Percentiles rank a stretch among this genome's conserved stretches.
phyloP scores from a whole-genome alignment of 1,284 basidiomycete species.

The Vanrija sp. region DNA sequence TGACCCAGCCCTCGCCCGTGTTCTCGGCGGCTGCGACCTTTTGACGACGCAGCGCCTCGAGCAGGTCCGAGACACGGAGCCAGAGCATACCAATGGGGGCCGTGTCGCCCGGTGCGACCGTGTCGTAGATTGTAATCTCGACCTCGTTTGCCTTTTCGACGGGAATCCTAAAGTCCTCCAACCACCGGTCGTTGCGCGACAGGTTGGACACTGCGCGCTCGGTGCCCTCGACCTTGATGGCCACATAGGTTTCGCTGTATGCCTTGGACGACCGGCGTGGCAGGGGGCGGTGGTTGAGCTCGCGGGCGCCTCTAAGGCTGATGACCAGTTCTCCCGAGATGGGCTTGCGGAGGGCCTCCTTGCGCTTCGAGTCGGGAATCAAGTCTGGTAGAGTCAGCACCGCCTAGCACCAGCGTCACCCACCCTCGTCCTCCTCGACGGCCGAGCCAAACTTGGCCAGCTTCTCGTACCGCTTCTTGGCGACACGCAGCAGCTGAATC shows the following conservation, averaged over 20 bases:
- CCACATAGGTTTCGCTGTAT: slow-evolving; percentile 78
- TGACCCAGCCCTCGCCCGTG: slow-evolving; percentile 78
- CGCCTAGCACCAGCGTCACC: slow-evolving; percentile 23
- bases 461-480: slow-evolving; percentile 94
- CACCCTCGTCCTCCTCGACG: slow-evolving; percentile 70
- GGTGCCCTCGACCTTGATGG: slow-evolving; percentile 94
- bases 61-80: slow-evolving; percentile 91
- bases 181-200: slow-evolving; percentile 92
- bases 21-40: slow-evolving; percentile 81
- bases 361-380: slow-evolving; percentile 74
- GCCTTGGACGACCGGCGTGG: slow-evolving; percentile 70
- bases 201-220: slow-evolving; percentile 88
- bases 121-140: slow-evolving; percentile 94
- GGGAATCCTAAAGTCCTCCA: slow-evolving; percentile 92
- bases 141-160: slow-evolving; percentile 99
- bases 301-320: slow-evolving; percentile 81
- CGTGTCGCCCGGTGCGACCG: slow-evolving; percentile 70
- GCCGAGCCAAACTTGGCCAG: slow-evolving; percentile 88
- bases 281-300: slow-evolving; percentile 89
- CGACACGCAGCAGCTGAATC: slow-evolving; percentile 85
- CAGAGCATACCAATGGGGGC: slow-evolving; percentile 93
- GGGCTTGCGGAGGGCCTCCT: slow-evolving; percentile 86
- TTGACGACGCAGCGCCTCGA: slow-evolving; percentile 89
- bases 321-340: slow-evolving; percentile 90
- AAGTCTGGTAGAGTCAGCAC: slow-evolving; percentile 29